Percentiles rank a stretch among this genome's conserved stretches.
Conservation (phyloP, 495 filamentous ascomycete genomes). For the Penicillium samsonianum region DNA sequence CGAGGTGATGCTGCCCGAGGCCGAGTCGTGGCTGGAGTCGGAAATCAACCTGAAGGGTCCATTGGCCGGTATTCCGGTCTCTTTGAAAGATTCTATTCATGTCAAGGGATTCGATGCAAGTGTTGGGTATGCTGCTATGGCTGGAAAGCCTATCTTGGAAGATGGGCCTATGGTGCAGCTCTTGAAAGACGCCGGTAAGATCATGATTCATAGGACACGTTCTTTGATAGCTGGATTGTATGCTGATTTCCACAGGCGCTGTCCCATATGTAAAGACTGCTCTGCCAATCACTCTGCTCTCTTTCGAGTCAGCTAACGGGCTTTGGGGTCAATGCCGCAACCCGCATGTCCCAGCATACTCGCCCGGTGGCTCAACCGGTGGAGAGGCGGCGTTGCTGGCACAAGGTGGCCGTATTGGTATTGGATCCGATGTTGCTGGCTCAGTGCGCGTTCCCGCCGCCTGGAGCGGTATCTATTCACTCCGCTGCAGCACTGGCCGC, state of each 20-base stretch:
- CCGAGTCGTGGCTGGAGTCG: slow-evolving; percentile 72
- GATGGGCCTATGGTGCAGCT: slow-evolving; percentile 78
- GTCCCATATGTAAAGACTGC: slow-evolving; percentile 96
- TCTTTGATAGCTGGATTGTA: not conserved
- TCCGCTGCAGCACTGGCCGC: slow-evolving; percentile 91
- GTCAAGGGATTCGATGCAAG: slow-evolving; percentile 86
- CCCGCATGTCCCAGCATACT: slow-evolving; percentile 80
- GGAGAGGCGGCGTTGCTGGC: slow-evolving; percentile 87
- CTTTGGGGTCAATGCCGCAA: slow-evolving; percentile 84
- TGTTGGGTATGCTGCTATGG: slow-evolving; percentile 76
- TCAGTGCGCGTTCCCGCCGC: slow-evolving; percentile 88
- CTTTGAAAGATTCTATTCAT: slow-evolving; percentile 82
- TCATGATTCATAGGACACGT: not conserved
- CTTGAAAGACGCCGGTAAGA: slow-evolving; percentile 78
- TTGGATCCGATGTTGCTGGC: slow-evolving; percentile 93
- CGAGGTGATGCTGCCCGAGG: slow-evolving; percentile 79
- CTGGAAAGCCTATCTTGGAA: slow-evolving; percentile 59
- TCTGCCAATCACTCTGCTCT: slow-evolving; percentile 85
- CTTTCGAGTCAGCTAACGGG: slow-evolving; percentile 90
- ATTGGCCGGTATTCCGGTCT: slow-evolving; percentile 85
- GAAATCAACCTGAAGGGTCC: slow-evolving; percentile 79
- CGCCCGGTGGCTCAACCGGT: slow-evolving; percentile 88
- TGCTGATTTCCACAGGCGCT: slow-evolving; percentile 55
- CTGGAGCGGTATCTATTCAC: slow-evolving; percentile 84
- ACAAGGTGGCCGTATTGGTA: slow-evolving; percentile 83